Conservation (phyloP, 2,329 filamentous ascomycete genomes). For the Ramularia endophylla region DNA sequence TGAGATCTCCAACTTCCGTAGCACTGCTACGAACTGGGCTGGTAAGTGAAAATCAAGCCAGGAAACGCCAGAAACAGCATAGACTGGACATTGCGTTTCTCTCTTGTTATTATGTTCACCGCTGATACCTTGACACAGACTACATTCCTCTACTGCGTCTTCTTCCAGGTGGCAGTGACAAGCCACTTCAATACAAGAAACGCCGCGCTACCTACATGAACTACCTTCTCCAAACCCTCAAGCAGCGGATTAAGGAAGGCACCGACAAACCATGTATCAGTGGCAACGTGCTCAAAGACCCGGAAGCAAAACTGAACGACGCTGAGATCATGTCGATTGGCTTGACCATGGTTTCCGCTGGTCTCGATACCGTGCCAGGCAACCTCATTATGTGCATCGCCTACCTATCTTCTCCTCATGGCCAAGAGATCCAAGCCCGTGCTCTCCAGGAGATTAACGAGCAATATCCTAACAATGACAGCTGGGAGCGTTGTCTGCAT, state of each 20-base stretch:
- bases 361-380: conserved; percentile 73
- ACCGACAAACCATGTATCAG: conserved; percentile 64
- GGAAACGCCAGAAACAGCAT: too few relatives aligned
- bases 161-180: conserved; percentile 54
- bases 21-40: conserved; percentile 71
- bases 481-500: conserved; percentile 66
- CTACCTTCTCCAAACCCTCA: conserved; percentile 53
- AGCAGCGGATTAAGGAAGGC: conserved; percentile 55
- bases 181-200: conserved; percentile 60
- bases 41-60: too few relatives aligned
- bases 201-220: conserved; percentile 62
- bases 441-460: conserved; percentile 65
- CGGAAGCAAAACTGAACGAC: conserved; percentile 62
- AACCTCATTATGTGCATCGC: conserved; percentile 76
- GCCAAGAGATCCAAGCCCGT: conserved; percentile 63
- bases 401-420: conserved; percentile 61
- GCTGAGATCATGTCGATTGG: conserved; percentile 76
- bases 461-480: conserved; percentile 65
- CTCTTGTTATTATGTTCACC: too few relatives aligned
- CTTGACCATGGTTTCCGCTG: conserved; percentile 74
- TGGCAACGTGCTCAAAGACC: conserved; percentile 64
- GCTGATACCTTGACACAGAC: too few relatives aligned
- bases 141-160: conserved; percentile 71
- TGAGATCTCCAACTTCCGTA: conserved; percentile 68
- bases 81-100: too few relatives aligned